Base-by-base conservation (phyloP, 2,329 filamentous ascomycete genomes). In the Karstenula rhodostoma region DNA sequence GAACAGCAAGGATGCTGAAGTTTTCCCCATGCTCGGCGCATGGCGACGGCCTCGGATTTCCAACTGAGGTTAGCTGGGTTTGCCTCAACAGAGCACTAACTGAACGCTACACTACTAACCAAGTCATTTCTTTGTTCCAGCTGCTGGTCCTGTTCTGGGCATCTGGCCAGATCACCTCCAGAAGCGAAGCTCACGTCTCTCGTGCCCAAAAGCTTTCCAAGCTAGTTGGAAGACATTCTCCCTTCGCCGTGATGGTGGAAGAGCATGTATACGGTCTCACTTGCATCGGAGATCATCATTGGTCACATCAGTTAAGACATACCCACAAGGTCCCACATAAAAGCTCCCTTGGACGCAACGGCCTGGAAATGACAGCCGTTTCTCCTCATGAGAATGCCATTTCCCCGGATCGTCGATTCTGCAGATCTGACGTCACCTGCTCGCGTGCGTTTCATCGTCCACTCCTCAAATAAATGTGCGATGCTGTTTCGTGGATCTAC, bases 51-150 rank as follows among this genome's bases (percentile, higher is more conserved):
- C 27, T 17, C 29, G 10, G n/a, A 52, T 2, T 19, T 42, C 7
- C 12, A 42, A 22, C 12, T 22, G 7, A 27, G 29, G 25, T 29
- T 19, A 15, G 23, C 12, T 32, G 23, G 17, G 15, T 43, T n/a
- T 52, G n/a, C 19, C 50, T 22, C 50, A 52, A 52, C 50, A 42
- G 35, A 27, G 12, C 17, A n/a, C 35, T 52, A 52, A 29, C 12
- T 9, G 19, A 52, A 43, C 35, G 15, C 33, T 52, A 29, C 13
- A 52, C 17, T 35, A 43, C 10, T 8, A n/a, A 52, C 25, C 48
- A 25, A 19, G 27, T 27, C 17, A 49, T 7, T 19, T 44, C 19
- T 44, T 22, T 23, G n/a, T 44, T 23, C 42, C 5, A 23, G 19
- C 13, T 40, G 17, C 7, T 17, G n/a, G n/a, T n/a, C 10, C 42